Evolutionary conservation across 2,329 filamentous ascomycete species (phyloP).

Genomic region (Herpomyces periplanetae): DNA sequence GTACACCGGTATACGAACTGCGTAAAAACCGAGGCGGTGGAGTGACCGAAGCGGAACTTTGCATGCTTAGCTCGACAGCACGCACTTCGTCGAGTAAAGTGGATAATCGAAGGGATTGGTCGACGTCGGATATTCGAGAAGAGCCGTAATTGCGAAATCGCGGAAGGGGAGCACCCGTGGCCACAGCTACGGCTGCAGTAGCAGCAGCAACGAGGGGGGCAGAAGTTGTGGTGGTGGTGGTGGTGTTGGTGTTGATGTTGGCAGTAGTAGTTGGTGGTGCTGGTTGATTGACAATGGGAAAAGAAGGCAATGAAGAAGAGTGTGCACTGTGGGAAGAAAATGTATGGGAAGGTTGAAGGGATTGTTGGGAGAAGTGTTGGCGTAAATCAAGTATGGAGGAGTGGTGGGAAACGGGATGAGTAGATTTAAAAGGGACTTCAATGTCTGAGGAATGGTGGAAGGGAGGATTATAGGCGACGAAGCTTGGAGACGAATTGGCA

Average conservation of each 20-base stretch:
- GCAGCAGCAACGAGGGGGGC: neutral
- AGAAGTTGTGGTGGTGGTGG: neutral
- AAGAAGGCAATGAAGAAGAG: constrained; percentile 6
- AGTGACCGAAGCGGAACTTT: neutral
- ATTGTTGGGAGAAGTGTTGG: too few species aligned
- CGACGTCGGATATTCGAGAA: constrained; percentile 6
- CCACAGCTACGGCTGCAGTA: neutral
- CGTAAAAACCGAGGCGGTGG: constrained; percentile 4
- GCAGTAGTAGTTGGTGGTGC: constrained; percentile 8
- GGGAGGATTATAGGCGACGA: too few species aligned
- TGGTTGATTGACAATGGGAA: constrained; percentile 7
- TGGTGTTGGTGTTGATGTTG: constrained; percentile 1
- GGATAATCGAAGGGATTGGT: constrained; percentile 10
- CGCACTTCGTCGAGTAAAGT: constrained; percentile 11
- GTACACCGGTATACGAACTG: constrained; percentile 1
- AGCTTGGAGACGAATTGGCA: too few species aligned
- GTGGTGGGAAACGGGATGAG: too few species aligned
- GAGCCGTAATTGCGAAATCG: neutral
- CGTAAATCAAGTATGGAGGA: too few species aligned
- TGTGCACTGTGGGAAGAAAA: too few species aligned
- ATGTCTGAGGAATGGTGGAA: too few species aligned
- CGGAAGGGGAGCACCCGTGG: neutral
- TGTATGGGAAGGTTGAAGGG: too few species aligned
- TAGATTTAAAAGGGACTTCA: too few species aligned
- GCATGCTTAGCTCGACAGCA: too few species aligned